Evolutionary conservation across 805 yeast genomes (phyloP).

Genomic region (Metschnikowia continentalis): DNA sequence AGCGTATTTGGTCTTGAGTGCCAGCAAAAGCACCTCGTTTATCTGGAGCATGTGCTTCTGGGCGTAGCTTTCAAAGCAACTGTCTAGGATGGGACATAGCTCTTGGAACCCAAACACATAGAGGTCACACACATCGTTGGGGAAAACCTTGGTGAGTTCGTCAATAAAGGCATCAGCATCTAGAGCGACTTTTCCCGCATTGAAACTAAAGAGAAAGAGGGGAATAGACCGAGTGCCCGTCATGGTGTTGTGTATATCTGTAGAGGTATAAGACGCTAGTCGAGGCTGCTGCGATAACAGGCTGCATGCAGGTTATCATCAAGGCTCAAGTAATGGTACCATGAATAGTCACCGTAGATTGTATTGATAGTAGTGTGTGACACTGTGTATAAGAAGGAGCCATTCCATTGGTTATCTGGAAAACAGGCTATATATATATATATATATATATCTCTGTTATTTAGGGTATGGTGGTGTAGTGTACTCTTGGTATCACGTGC

Average conservation of each 20-base stretch:
- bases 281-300: neutral
- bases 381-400: neutral
- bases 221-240: conserved; percentile 12
- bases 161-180: conserved; percentile 27
- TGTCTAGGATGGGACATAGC: conserved; percentile 52
- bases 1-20: conserved; percentile 32
- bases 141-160: conserved; percentile 24
- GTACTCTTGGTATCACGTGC: neutral
- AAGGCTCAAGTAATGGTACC: too few relatives aligned
- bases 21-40: conserved; percentile 30
- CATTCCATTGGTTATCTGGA: too few relatives aligned
- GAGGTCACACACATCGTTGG: conserved; percentile 38
- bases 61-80: conserved; percentile 40
- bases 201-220: conserved; percentile 46
- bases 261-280: neutral
- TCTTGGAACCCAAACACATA: conserved; percentile 69
- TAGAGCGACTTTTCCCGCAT: conserved; percentile 49
- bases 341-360: too few relatives aligned
- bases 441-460: too few relatives aligned
- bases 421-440: too few relatives aligned
- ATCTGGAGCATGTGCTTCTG: conserved; percentile 33
- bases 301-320: neutral
- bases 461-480: too few relatives aligned
- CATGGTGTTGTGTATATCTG: neutral
- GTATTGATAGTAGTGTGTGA: neutral